Conservation (phyloP, 2,329 filamentous ascomycete species). For the Fusarium nanum region DNA sequence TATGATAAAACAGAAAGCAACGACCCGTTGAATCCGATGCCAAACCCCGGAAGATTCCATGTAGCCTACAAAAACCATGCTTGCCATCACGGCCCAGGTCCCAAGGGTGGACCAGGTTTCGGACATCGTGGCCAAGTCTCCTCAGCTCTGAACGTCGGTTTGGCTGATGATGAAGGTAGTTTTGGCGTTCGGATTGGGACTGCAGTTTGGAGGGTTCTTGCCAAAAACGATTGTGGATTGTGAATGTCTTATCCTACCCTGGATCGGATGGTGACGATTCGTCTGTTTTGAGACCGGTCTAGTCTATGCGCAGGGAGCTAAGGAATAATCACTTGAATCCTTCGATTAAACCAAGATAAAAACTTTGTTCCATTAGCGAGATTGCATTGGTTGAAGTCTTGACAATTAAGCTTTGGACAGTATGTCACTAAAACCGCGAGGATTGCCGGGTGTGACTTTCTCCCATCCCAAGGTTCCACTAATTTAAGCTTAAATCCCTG, state of each 20-base stretch:
- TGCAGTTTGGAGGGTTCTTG: background rate
- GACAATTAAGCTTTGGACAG: background rate
- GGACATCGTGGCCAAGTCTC: background rate
- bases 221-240: no score
- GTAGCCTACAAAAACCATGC: background rate
- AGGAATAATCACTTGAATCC: no score
- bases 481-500: background rate
- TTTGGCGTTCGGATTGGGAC: no score
- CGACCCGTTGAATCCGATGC: background rate
- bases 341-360: background rate
- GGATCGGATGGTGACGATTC: background rate
- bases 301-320: no score
- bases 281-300: background rate
- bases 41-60: background rate
- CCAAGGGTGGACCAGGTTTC: background rate
- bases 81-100: background rate
- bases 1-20: no score
- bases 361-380: background rate
- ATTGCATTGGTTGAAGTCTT: background rate
- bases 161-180: no score
- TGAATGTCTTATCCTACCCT: background rate
- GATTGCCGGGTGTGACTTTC: background rate
- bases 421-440: background rate
- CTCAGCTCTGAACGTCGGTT: accelerated
- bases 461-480: background rate